A percentile compares a stretch with the other conserved stretches of the same genome.
Evolutionary conservation across 805 yeast genomes (phyloP).

Genomic region (Candida maris): DNA sequence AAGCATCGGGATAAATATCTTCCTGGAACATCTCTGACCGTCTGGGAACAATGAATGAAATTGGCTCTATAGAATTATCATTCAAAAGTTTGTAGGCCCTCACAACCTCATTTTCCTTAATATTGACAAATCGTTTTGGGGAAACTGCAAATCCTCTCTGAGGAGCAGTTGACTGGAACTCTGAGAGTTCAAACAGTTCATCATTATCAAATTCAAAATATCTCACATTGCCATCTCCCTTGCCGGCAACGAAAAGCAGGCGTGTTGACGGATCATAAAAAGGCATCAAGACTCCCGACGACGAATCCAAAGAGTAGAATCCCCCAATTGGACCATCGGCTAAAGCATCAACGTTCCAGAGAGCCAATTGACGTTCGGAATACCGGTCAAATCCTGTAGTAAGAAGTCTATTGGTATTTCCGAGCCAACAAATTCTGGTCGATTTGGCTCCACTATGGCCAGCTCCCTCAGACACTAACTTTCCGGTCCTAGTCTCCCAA

Average conservation of each 20-base stretch:
- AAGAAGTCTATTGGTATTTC: slow-evolving; percentile 75
- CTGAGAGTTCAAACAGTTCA: slow-evolving; percentile 78
- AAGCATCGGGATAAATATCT: slow-evolving; percentile 90
- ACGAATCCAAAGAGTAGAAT: slow-evolving; percentile 78
- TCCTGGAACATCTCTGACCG: slow-evolving; percentile 89
- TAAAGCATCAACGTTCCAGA: slow-evolving; percentile 82
- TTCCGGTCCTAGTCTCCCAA: slow-evolving; percentile 83
- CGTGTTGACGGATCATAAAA: slow-evolving; percentile 78
- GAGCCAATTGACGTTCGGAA: slow-evolving; percentile 91
- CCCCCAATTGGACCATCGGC: slow-evolving; percentile 86
- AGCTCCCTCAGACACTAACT: slow-evolving; percentile 74
- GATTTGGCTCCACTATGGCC: slow-evolving; percentile 94
- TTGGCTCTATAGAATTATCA: slow-evolving; percentile 82
- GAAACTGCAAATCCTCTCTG: slow-evolving; percentile 94
- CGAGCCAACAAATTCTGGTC: slow-evolving; percentile 86
- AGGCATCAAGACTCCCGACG: slow-evolving; percentile 93
- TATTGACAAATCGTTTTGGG: slow-evolving; percentile 77
- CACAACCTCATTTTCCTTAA: slow-evolving; percentile 80
- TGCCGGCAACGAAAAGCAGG: slow-evolving; percentile 87
- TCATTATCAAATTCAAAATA: slow-evolving; percentile 89
- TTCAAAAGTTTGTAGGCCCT: slow-evolving; percentile 83
- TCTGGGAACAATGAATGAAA: slow-evolving; percentile 91
- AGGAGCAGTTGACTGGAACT: slow-evolving; percentile 83
- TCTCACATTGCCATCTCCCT: slow-evolving; percentile 97
- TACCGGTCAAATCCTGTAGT: slow-evolving; percentile 93